Evolutionary conservation across 1,284 basidiomycete species (phyloP), one percentile per base, ranked within the genome.

Genomic region (Malassezia equina): DNA sequence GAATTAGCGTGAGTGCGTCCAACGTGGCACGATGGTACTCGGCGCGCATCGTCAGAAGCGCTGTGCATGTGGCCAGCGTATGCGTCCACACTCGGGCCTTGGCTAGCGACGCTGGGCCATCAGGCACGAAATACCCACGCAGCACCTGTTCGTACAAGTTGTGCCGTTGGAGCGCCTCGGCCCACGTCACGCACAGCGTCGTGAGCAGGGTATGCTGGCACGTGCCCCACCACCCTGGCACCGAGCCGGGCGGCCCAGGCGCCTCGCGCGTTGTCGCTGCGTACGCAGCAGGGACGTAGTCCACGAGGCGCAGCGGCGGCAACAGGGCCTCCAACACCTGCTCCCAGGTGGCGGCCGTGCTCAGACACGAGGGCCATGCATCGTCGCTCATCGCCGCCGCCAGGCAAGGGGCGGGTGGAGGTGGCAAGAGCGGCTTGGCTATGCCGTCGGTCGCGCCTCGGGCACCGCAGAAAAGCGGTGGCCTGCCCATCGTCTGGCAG

Each of bases 401-500:
- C 13, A 7, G 29, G 29, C 29, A n/a, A n/a, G 32, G 7, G 28
- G 32, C 15, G 2, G 11, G 32, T 33, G 32, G 32, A 33, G 32
- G 32, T 33, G n/a, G n/a, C n/a, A n/a, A n/a, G n/a, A n/a, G n/a
- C n/a, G n/a, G n/a, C n/a, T n/a, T n/a, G n/a, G n/a, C n/a, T n/a
- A n/a, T n/a, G n/a, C n/a, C n/a, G n/a, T 33, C 32, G 13, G 36
- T 12, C 21, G 23, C 17, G 40, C 19, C 40, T 5, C 36, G 7
- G 1, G 21, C 19, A 19, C 21, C 62, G 77, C 47, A 61, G 68
- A 28, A 75, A 76, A 1, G 84, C 28, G 83, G 82, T 6, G 87
- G 88, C 7, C 81, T 95, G 46, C 78, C 88, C 41, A 77, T 90
- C 57, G 90, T 93, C 25, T 89, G 88, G 83, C 84, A 89, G 75